Evolutionary conservation across 2,329 filamentous ascomycete genomes (phyloP).

Genomic region (Alternaria viburni): DNA sequence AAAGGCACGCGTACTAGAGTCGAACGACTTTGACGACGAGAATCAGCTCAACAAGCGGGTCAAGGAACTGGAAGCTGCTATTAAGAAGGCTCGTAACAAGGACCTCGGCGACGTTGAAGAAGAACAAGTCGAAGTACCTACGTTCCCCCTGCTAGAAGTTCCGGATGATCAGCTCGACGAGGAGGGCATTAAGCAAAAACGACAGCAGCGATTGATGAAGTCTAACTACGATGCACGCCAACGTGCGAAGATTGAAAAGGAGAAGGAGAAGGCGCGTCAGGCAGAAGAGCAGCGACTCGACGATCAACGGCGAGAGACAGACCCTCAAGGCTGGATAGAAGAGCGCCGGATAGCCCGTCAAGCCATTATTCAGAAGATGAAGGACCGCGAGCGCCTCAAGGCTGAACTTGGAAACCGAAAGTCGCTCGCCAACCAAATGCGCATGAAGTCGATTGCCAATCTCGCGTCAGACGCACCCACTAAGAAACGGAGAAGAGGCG

Average conservation of each 20-base stretch:
- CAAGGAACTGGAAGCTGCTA: slow-evolving; percentile 86
- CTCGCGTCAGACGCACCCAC: slow-evolving; percentile 85
- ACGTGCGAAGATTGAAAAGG: slow-evolving; percentile 95
- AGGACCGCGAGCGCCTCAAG: slow-evolving; percentile 90
- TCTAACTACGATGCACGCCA: slow-evolving; percentile 92
- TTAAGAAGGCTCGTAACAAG: slow-evolving; percentile 89
- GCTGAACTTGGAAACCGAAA: slow-evolving; percentile 96
- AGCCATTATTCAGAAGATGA: slow-evolving; percentile 79
- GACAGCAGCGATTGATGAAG: slow-evolving; percentile 90
- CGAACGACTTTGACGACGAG: slow-evolving; percentile 92
- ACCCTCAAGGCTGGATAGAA: slow-evolving; percentile 85
- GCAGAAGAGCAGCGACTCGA: slow-evolving; percentile 86
- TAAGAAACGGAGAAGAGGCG: slow-evolving; percentile 83
- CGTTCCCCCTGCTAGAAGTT: slow-evolving; percentile 86
- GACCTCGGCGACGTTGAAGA: slow-evolving; percentile 84
- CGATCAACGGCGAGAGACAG: slow-evolving; percentile 79
- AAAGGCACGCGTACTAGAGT: slow-evolving; percentile 77
- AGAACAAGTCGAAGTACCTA: slow-evolving; percentile 77
- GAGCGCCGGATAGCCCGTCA: slow-evolving; percentile 77
- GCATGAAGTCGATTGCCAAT: slow-evolving; percentile 98
- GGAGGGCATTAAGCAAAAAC: slow-evolving; percentile 87
- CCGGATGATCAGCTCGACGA: slow-evolving; percentile 95
- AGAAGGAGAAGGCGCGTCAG: slow-evolving; percentile 83
- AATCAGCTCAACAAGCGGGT: slow-evolving; percentile 81
- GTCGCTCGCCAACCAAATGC: slow-evolving; percentile 91